Evolutionary conservation across 2,329 filamentous ascomycete species (phyloP), one percentile per base, ranked within the genome.

Genomic region (Aspergillus sp.): DNA sequence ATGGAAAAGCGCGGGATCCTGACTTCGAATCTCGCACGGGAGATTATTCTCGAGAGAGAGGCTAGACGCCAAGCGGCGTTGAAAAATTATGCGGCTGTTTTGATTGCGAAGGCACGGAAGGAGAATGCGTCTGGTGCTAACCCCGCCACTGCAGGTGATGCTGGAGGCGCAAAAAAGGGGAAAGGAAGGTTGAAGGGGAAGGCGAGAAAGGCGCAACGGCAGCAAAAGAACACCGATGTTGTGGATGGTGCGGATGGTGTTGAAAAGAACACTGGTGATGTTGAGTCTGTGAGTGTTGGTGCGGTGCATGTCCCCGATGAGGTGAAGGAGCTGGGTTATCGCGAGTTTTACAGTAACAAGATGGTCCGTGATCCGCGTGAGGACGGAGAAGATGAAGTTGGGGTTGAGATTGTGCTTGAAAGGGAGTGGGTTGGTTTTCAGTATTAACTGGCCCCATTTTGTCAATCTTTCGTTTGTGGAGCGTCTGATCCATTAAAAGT

Each of bases 31-130:
- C 46, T 70, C 8, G 65, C 66, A 2, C 52, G 58, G 17, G 58
- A 59, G 1, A 59, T 74, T 6, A 37, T 75, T 4, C 44, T 58
- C 4, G 67, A 70, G 55, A 66, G 73, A 4, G 73, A 75, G 59
- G 24, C 55, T 6, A 68, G 71, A 24, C 68, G 73, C 4, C 27
- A 64, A 3, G 52, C 60, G 21, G 69, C 66, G 4, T 57, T 73
- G 51, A 51, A 4, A 49, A 46, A 46, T 33, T 46, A 56, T 55
- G 35, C 50, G 24, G n/a, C 31, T 4, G 5, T 14, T 7, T 14
- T 55, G n/a, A 5, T 50, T 17, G 11, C 17, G 3, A 35, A 24
- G 5, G 27, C 3, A n/a, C 12, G 37, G 19, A 39, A 27, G 12
- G 12, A 9, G 8, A 19, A 35, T n/a, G 31, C 19, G n/a, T 21